Base-by-base conservation (phyloP, 1,284 basidiomycete species). In the Ceratobasidium sp. region DNA sequence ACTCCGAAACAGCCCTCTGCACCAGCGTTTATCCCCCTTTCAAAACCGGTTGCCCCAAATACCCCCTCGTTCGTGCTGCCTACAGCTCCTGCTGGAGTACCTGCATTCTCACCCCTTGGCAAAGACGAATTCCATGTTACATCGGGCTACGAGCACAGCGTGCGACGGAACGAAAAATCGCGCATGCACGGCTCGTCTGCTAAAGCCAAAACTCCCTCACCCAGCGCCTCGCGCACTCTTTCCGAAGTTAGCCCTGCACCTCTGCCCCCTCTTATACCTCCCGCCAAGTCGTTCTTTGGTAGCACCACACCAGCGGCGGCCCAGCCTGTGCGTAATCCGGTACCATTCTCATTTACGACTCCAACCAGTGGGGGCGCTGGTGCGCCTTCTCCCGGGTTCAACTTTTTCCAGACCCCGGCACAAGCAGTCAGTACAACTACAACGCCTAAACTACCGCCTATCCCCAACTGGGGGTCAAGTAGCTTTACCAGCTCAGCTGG, bases 41-140 rank as follows among this genome's bases (percentile, higher is more conserved):
- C 39, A 3, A 46, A 43, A 10, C 61, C 61, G 36, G 61, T 30
- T 8, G 34, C 28, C 21, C n/a, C 62, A 39, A 9, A 30, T 3
- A 41, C 50, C 2, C 34, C 50, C 10, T 21, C 36, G 12, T 67
- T 67, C 23, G 50, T 41, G 1, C 39, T 67, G 3, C 32, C 62
- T 14, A 32, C 26, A 26, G 34, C 62, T n/a, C 50, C 62, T 16
- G 21, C 48, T 26, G 46, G 48, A 6, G 3, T 67, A 18, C 32
- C 62, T 1, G 21, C 30, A 32, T 67, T 67, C 43, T 41, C 62
- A 9, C 62, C 62, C 4, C 50, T 67, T 12, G 62, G 62, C 2
- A 67, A 67, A 26, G 62, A 67, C 50, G 62, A 67, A 21, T 67
- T 67, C 50, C 62, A 67, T 18, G 50, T 67, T 5, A 67, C 62